A percentile compares a stretch with the other conserved stretches of the same genome.
These are phyloP conservation scores for Thraustochytrium striatum DNA, from an alignment of 352 stramenopile genomes.

Conservation along the genomic window DNA sequence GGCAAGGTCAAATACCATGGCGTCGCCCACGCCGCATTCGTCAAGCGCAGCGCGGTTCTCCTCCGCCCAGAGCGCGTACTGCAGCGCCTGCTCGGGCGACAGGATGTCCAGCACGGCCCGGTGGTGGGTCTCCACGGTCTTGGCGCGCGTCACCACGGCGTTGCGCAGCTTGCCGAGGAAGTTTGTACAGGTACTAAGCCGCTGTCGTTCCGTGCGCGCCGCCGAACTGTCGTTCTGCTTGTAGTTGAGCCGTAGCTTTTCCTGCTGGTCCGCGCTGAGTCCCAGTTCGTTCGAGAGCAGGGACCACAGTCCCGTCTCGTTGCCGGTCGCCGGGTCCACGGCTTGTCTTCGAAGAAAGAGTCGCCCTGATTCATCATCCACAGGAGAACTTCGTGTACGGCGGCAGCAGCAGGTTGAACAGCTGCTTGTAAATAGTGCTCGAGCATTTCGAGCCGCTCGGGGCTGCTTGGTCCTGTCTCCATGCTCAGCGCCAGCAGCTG, in stretches of 20 bases:
- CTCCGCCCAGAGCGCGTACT: slow-evolving; percentile 26
- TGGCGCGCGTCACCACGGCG: slow-evolving; percentile 15
- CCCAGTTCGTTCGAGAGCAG: slow-evolving; percentile 21
- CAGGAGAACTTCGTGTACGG: slow-evolving; percentile 60
- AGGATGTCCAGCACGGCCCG: slow-evolving; percentile 23
- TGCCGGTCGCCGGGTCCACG: background rate
- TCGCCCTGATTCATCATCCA: slow-evolving; percentile 64
- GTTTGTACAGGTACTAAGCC: slow-evolving; percentile 32
- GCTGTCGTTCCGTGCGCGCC: slow-evolving; percentile 17
- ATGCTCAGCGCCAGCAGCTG: slow-evolving; percentile 25
- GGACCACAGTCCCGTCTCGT: slow-evolving; percentile 23
- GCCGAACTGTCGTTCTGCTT: slow-evolving; percentile 15
- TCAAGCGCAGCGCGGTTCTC: slow-evolving; percentile 27
- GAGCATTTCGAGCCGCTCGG: slow-evolving; percentile 55
- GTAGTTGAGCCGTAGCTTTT: slow-evolving; percentile 41
- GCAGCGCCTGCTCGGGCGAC: slow-evolving; percentile 23
- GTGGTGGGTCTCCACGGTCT: slow-evolving; percentile 38
- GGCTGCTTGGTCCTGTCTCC: slow-evolving; percentile 45
- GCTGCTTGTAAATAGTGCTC: slow-evolving; percentile 62
- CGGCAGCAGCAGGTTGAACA: slow-evolving; percentile 62
- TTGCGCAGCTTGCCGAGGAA: slow-evolving; percentile 33
- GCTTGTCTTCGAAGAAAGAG: slow-evolving; percentile 26
- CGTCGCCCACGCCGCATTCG: slow-evolving; percentile 19
- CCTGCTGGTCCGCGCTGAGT: slow-evolving; percentile 23
- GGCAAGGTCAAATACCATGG: slow-evolving; percentile 31